Conservation (phyloP, 139 green algal species). For the Ettlia oleoabundans region DNA sequence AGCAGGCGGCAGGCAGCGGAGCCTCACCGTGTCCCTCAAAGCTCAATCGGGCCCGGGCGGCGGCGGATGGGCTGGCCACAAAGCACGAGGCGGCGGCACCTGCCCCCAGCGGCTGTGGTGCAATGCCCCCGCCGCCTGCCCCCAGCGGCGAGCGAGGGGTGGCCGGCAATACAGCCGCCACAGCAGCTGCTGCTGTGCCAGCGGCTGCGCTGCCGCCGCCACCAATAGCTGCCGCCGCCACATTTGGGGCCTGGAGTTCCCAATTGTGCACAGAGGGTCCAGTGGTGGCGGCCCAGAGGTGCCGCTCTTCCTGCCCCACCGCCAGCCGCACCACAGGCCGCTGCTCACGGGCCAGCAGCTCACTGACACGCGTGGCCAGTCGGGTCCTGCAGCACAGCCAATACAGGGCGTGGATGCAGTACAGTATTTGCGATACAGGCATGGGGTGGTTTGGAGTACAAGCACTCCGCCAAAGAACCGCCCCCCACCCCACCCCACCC, state of each 20-base stretch:
- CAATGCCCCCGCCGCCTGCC: background rate
- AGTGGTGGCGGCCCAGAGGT: conserved; percentile 70
- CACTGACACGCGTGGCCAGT: conserved; percentile 64
- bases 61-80: conserved; percentile 22
- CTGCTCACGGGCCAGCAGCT: conserved; percentile 77
- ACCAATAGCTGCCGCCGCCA: background rate
- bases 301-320: conserved; percentile 4
- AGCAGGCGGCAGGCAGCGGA: no score
- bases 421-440: no score
- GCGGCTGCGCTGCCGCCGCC: background rate
- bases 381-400: conserved; percentile 61
- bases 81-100: conserved; percentile 10
- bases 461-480: background rate
- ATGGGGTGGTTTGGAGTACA: no score
- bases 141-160: conserved; percentile 3
- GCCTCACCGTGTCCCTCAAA: conserved; percentile 27
- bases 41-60: conserved; percentile 3
- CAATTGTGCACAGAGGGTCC: conserved; percentile 51
- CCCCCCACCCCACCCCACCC: background rate
- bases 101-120: background rate
- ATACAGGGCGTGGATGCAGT: no score
- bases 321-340: conserved; percentile 69
- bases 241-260: background rate
- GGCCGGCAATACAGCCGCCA: background rate
- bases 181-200: no score